Base-by-base conservation (phyloP, 148 eudicot species). In the Heliosperma pusillum region DNA sequence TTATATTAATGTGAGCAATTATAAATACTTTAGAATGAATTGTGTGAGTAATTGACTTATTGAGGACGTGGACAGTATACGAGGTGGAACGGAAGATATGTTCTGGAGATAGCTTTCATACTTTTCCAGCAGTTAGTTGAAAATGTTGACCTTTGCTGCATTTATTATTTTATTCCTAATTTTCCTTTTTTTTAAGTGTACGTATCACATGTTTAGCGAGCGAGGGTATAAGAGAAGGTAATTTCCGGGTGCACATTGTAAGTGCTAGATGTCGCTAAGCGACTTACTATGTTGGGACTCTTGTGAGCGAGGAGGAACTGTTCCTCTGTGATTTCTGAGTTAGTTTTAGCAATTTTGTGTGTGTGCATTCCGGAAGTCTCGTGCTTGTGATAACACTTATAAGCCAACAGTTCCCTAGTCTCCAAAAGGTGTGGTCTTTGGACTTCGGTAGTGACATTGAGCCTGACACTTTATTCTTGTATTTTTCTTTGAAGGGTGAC, bases 1-100 rank as follows among this genome's bases (percentile, higher is more conserved):
- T 69, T 79, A 13, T 64, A 30, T 79, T 33, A 40, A 59, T 33
- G 50, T 29, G 29, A 73, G 1, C 1, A 27, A 26, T 74, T 27
- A 17, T 30, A 36, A 2, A 33, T 33, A 36, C 7, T 50, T 33
- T 36, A 10, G 68, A n/a, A 30, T 64, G 1, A 64, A 29, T 4
- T 27, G 44, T 26, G 40, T 27, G 44, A 30, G 68, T 27, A 24
- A 3, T 24, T 60, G 65, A 60, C 29, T 60, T 60, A 30, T 24
- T 60, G 67, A 63, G 42, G 19, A 63, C 9, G 8, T 4, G 40
- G n/a, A 11, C 64, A 13, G 15, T 27, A 5, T 9, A 13, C n/a
- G 66, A 36, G 22, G 45, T 65, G 47, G 45, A 30, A 30, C 8
- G 1, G 22, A 30, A 65, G 69, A 65, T 0, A 16, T 17, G 45